These are phyloP conservation scores for Schwanniomyces vanrijiae DNA, from an alignment of 805 yeast species.

Conservation along the genomic window DNA sequence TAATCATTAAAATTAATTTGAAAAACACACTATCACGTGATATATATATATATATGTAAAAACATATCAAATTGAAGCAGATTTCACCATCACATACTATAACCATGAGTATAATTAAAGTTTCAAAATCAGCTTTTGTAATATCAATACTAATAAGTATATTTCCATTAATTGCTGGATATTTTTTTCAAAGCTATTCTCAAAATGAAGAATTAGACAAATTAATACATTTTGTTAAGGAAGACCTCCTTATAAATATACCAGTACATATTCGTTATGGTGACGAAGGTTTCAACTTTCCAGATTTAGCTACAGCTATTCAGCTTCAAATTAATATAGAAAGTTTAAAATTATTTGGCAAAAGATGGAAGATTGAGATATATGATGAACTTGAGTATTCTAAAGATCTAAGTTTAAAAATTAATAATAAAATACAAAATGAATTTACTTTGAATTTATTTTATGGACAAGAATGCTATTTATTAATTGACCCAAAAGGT, in stretches of 20 bases:
- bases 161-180: background rate
- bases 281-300: slow-evolving; percentile 51
- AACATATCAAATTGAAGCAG: no score
- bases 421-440: no score
- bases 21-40: background rate
- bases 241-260: slow-evolving; percentile 14
- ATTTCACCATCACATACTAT: no score
- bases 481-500: slow-evolving; percentile 41
- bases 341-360: slow-evolving; percentile 6
- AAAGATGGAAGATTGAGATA: slow-evolving; percentile 11
- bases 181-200: slow-evolving; percentile 17
- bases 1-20: background rate
- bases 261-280: slow-evolving; percentile 27
- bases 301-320: slow-evolving; percentile 61
- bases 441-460: slow-evolving; percentile 37
- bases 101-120: background rate
- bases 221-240: slow-evolving; percentile 2
- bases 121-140: background rate
- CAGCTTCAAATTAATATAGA: slow-evolving; percentile 34
- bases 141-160: background rate
- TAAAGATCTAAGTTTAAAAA: background rate
- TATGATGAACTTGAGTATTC: slow-evolving; percentile 11
- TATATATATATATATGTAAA: no score
- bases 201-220: background rate
- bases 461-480: slow-evolving; percentile 42